A percentile compares a stretch with the other conserved stretches of the same genome.
phyloP scores from a whole-genome alignment of 805 yeast genomes.

The Pichia scutulata region DNA sequence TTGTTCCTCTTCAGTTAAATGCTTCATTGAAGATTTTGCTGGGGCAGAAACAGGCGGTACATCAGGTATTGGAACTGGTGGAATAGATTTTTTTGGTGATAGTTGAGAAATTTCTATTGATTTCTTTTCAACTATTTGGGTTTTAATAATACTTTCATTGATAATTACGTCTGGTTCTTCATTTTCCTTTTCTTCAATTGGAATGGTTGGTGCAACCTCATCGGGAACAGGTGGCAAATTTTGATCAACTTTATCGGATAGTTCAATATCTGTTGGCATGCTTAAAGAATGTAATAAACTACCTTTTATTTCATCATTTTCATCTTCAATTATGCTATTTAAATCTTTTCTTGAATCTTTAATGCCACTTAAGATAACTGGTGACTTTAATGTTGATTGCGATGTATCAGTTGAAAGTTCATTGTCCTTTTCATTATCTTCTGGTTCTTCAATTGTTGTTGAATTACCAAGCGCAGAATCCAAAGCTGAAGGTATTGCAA shows the following conservation, averaged over 20 bases:
- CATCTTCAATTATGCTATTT: conserved; percentile 1
- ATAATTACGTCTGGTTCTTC: background rate
- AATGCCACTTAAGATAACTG: conserved; percentile 1
- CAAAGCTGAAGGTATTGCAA: conserved; percentile 1
- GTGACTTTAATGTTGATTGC: conserved; percentile 3
- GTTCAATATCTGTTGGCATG: background rate
- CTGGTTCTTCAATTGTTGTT: background rate
- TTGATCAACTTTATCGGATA: conserved; percentile 3
- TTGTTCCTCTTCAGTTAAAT: conserved; percentile 46
- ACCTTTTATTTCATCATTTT: conserved; percentile 5
- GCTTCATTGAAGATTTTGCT: conserved; percentile 15
- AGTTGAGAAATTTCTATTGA: background rate
- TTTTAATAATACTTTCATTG: background rate
- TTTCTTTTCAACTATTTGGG: background rate
- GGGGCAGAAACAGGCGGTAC: conserved; percentile 10
- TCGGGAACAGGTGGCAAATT: conserved; percentile 7
- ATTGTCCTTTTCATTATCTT: background rate
- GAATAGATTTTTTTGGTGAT: background rate
- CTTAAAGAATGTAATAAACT: background rate
- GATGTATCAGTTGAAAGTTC: background rate
- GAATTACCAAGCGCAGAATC: background rate
- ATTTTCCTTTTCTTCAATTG: background rate
- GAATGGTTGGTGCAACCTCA: background rate
- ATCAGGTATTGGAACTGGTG: conserved; percentile 7
- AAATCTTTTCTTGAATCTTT: background rate